Evolutionary conservation across 2,329 filamentous ascomycete species (phyloP), one percentile per base, ranked within the genome.

Genomic region (Cercospora citrullina): DNA sequence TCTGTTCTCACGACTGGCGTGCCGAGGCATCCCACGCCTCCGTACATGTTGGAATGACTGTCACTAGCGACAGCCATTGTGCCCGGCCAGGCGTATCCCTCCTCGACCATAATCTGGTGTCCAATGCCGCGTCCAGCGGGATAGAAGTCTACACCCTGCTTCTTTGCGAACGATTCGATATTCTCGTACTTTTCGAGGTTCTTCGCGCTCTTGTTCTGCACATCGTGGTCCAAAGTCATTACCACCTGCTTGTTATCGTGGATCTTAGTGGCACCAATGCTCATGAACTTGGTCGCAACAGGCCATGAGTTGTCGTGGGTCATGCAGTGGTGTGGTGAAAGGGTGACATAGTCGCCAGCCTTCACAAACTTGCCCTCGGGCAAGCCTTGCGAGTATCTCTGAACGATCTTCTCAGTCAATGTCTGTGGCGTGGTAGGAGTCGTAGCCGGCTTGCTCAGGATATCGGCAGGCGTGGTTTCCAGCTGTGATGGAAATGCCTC

Each of bases 51-150:
- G 33, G 84, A 87, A 78, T 97, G 93, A 55, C 83, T 87, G 78
- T 94, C 91, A 0, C 87, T 91, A 0, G 92, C 94, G 1, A 97
- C 93, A 0, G 87, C 87, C 61, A 97, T 79, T 0, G 92, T 96
- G 1, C 92, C 91, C 0, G 94, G 94, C 93, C 93, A 98, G 75
- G 83, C 90, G 83, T 85, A 93, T 14, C 89, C 90, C 78, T 92
- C 92, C 78, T 97, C 93, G 0, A 96, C 87, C 91, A 95, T 93
- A 73, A 94, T 90, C 79, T 97, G 94, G 78, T 97, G 94, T 0
- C 93, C 94, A 75, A 97, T 97, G 12, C 92, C 92, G 55, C 87
- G 81, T 1, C 91, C 92, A 0, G 92, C 90, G 1, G 89, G 89
- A 74, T 90, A 96, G 77, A 94, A 93, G 66, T 89, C 84, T 0